A percentile compares a stretch with the other conserved stretches of the same genome.
Conservation (phyloP, 2,329 filamentous ascomycete species). For the Aspergillus novoparasiticus region DNA sequence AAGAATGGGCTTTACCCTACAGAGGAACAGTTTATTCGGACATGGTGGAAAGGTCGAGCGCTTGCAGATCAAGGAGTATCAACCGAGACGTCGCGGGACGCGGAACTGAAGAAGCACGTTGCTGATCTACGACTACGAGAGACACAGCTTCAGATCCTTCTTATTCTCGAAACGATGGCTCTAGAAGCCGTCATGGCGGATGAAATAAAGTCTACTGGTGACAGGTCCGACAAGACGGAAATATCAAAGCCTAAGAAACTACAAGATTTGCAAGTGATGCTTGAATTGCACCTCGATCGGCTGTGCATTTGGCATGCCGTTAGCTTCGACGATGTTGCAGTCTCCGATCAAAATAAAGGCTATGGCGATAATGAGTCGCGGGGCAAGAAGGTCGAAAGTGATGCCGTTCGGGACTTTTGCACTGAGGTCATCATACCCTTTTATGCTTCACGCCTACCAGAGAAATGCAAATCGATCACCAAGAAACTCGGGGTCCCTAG, state of each 20-base stretch:
- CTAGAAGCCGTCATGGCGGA: conserved; percentile 36
- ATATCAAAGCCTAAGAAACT: conserved; percentile 40
- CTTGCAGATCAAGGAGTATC: conserved; percentile 29
- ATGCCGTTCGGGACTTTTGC: conserved; percentile 53
- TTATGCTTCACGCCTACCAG: conserved; percentile 51
- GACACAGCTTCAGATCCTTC: conserved; percentile 52
- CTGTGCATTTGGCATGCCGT: conserved; percentile 56
- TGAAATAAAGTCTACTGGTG: conserved; percentile 20
- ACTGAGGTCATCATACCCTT: conserved; percentile 54
- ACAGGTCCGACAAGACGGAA: conserved; percentile 20
- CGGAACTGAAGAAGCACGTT: conserved; percentile 43
- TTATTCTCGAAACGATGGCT: conserved; percentile 51
- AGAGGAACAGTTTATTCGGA: conserved; percentile 45
- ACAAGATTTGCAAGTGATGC: conserved; percentile 45
- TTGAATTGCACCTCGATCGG: conserved; percentile 52
- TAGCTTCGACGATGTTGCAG: conserved; percentile 39
- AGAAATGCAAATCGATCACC: conserved; percentile 49
- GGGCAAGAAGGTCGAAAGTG: conserved; percentile 42
- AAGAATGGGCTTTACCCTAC: conserved; percentile 51
- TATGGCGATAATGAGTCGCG: conserved; percentile 31
- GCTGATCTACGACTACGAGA: conserved; percentile 51
- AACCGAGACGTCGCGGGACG: conserved; percentile 34
- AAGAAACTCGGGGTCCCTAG: conserved; percentile 51
- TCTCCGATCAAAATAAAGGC: conserved; percentile 30
- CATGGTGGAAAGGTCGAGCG: conserved; percentile 50